Evolutionary conservation across 805 yeast genomes (phyloP), one percentile per base, ranked within the genome.

Genomic region (Spathaspora sp.): DNA sequence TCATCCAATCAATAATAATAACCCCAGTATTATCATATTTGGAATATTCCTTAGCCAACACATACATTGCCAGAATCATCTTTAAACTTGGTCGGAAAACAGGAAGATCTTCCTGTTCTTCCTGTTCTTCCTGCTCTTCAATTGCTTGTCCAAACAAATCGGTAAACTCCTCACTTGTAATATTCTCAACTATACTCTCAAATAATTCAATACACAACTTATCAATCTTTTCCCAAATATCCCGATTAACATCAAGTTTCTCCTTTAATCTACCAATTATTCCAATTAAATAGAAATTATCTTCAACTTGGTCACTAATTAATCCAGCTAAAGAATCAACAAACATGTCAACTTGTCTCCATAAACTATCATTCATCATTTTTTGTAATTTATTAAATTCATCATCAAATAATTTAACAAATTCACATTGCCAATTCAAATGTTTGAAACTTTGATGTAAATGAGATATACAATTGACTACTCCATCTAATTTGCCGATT

Each of bases 341-440:
- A 29, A 61, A 59, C 7, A 12, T n/a, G 5, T 29, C 35, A 8
- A 59, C 46, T 8, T 51, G 47, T 8, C 44, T 42, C 58, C 57
- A 57, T 35, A 60, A 57, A 3, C 43, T 26, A 2, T 44, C 39
- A 38, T 39, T 50, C 19, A 61, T 42, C 2, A 48, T 47, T 6
- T 29, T 10, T 5, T 50, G 42, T 32, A 64, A 50, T 10, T 23
- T 23, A 23, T 23, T 23, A 23, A 23, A 23, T 6, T 23, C 26
- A 6, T 23, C 6, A 23, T 23, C 26, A 23, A 23, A 23, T 23
- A 23, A 23, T 23, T 46, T 31, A 3, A 49, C 10, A 43, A 68
- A 60, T 17, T 55, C 58, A 7, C 50, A 3, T 2, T 62, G 62
- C 61, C 63, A 62, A 31, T 43, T 35, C 16, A 49, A 40, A 10